Conservation (phyloP, 2,329 filamentous ascomycete genomes). For the Colletotrichum sp. region DNA sequence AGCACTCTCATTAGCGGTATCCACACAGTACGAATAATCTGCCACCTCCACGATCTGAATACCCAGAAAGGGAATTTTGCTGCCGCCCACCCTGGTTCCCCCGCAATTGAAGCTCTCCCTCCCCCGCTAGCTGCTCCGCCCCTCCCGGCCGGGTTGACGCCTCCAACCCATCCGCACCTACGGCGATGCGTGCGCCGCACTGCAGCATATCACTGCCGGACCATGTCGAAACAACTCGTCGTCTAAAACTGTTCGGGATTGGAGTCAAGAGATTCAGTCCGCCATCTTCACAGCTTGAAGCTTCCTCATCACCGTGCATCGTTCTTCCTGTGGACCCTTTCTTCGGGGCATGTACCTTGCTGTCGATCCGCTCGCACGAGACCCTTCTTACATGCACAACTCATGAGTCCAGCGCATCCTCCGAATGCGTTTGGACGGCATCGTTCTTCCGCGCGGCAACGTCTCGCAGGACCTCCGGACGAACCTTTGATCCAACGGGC, state of each 20-base stretch:
- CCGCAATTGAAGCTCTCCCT: not conserved
- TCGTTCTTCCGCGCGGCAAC: not conserved
- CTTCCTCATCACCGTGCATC: not conserved
- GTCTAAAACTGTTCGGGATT: not conserved
- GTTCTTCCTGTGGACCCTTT: not conserved
- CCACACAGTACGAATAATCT: not conserved
- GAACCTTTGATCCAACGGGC: not conserved
- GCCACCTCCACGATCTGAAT: constrained; percentile 17
- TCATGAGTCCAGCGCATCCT: not conserved
- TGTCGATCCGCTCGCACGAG: not conserved
- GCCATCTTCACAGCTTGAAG: not conserved
- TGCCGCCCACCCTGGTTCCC: not conserved
- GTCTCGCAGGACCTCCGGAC: not conserved
- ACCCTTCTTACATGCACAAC: not conserved
- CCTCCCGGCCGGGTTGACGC: not conserved
- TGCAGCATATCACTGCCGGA: not conserved
- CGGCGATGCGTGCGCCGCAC: not conserved
- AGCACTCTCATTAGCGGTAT: not conserved
- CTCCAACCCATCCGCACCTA: not conserved
- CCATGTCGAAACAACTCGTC: not conserved
- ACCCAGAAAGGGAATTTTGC: constrained; percentile 22
- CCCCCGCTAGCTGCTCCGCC: not conserved
- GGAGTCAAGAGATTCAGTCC: not conserved
- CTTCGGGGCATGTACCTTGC: not conserved
- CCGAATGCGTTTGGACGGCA: not conserved